Evolutionary conservation across 2,329 filamentous ascomycete genomes (phyloP).

Genomic region (Phoma sp.): DNA sequence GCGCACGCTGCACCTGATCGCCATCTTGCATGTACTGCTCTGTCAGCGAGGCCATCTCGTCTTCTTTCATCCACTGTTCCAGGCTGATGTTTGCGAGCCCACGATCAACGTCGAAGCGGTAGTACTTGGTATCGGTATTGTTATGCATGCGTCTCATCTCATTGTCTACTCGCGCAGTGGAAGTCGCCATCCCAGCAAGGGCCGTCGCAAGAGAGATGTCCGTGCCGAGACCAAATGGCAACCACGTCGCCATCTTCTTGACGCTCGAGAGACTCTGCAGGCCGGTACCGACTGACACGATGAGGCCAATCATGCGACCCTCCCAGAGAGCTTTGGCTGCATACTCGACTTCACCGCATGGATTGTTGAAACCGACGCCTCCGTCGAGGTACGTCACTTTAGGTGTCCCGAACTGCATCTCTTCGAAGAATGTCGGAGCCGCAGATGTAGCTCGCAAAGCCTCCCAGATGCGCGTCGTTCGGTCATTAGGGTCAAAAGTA

Average conservation of each 20-base stretch:
- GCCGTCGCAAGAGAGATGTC: conserved; percentile 49
- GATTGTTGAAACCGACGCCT: conserved; percentile 60
- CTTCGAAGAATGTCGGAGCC: conserved; percentile 60
- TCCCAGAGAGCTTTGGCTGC: conserved; percentile 54
- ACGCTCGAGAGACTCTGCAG: conserved; percentile 50
- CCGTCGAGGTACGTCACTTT: conserved; percentile 60
- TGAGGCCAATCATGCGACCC: conserved; percentile 47
- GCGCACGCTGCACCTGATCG: conserved; percentile 39
- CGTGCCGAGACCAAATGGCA: conserved; percentile 50
- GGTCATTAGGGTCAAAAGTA: conserved; percentile 51
- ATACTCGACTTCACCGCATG: conserved; percentile 58
- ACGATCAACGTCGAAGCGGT: conserved; percentile 57
- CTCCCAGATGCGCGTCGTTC: conserved; percentile 56
- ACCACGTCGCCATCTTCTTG: conserved; percentile 46
- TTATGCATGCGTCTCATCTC: conserved; percentile 53
- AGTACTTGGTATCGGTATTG: conserved; percentile 48
- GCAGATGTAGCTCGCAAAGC: conserved; percentile 61
- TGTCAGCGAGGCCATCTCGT: conserved; percentile 29
- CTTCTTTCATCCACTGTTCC: conserved; percentile 43
- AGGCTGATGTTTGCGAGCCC: conserved; percentile 50
- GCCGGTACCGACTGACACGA: conserved; percentile 50
- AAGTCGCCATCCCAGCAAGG: conserved; percentile 49
- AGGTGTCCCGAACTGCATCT: conserved; percentile 58
- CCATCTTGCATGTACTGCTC: conserved; percentile 44
- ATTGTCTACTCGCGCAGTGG: conserved; percentile 50